phyloP scores from a whole-genome alignment of 306 rosid species.

The Castanea sativa region DNA sequence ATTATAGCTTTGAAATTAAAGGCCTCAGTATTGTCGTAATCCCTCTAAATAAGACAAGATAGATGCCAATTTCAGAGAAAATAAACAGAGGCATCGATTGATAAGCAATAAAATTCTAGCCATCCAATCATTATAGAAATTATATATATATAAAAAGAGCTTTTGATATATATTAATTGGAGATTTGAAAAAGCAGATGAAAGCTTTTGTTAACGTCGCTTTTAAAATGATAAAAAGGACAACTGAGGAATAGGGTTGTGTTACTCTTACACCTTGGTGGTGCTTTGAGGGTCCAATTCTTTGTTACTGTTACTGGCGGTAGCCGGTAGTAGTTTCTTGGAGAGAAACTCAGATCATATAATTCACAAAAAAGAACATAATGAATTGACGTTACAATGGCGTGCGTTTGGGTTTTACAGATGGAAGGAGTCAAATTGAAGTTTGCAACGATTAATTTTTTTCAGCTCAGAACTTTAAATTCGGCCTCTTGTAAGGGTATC shows the following conservation, averaged over 20 bases:
- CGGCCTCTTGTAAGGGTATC: too few relatives aligned
- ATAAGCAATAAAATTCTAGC: slow-evolving; percentile 31
- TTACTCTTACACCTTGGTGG: not conserved
- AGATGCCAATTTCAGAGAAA: slow-evolving; percentile 4
- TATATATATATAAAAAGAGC: not conserved
- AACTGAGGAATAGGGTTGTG: not conserved
- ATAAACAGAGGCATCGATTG: slow-evolving; percentile 11
- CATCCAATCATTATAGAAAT: slow-evolving; percentile 29
- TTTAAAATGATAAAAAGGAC: slow-evolving; percentile 11
- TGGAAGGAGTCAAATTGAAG: too few relatives aligned
- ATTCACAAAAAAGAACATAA: not conserved
- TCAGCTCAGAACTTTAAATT: too few relatives aligned
- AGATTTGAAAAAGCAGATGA: slow-evolving; percentile 10
- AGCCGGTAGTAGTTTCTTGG: slow-evolving; percentile 1
- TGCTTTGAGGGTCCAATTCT: not conserved
- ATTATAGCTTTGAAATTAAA: not conserved
- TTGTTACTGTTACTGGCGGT: not conserved
- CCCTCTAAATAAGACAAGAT: slow-evolving; percentile 37
- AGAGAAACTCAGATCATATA: slow-evolving; percentile 1
- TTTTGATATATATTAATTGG: slow-evolving; percentile 17
- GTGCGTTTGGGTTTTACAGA: not conserved
- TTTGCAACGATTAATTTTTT: too few relatives aligned
- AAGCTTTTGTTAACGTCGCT: slow-evolving; percentile 6
- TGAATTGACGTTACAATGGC: not conserved
- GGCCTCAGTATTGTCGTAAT: not conserved